These are phyloP conservation scores for Penicillium samsonianum DNA, from an alignment of 495 filamentous ascomycete species.

Conservation along the genomic window DNA sequence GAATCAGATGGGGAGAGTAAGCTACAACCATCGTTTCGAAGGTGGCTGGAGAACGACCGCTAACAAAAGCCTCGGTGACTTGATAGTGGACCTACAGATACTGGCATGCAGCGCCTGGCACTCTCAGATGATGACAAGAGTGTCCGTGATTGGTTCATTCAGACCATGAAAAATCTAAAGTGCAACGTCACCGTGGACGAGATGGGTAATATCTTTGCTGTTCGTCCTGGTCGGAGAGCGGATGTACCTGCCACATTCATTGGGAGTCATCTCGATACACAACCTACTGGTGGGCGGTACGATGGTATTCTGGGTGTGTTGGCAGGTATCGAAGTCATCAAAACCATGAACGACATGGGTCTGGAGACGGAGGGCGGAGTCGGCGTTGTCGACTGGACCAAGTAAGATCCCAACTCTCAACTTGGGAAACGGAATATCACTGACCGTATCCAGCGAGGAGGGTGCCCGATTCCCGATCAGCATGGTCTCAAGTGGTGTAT, in stretches of 20 bases:
- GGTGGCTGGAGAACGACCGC: conserved; percentile 1
- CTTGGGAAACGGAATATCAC: neutral
- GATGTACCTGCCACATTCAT: conserved; percentile 64
- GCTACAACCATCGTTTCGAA: conserved; percentile 22
- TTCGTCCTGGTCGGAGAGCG: conserved; percentile 58
- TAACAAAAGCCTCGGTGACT: conserved; percentile 6
- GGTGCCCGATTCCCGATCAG: conserved; percentile 78
- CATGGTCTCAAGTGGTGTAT: conserved; percentile 77
- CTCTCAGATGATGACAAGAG: conserved; percentile 70
- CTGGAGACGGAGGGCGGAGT: conserved; percentile 71
- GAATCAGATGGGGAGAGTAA: conserved; percentile 65
- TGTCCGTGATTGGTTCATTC: conserved; percentile 74
- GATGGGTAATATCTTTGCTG: conserved; percentile 78
- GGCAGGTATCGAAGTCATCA: conserved; percentile 71
- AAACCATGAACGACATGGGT: conserved; percentile 64
- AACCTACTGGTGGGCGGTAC: conserved; percentile 71
- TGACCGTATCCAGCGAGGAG: conserved; percentile 57
- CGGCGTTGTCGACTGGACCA: conserved; percentile 81
- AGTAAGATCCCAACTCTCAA: conserved; percentile 39
- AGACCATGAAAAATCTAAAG: conserved; percentile 62
- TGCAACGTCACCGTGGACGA: conserved; percentile 62
- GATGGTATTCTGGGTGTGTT: conserved; percentile 77
- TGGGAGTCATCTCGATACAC: conserved; percentile 76
- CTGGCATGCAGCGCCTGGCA: conserved; percentile 67
- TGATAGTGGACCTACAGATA: conserved; percentile 56